Percentiles rank a stretch among this genome's conserved stretches.
Evolutionary conservation across 2,329 filamentous ascomycete species (phyloP).

Genomic region (Phaeosphaeriaceae sp.): DNA sequence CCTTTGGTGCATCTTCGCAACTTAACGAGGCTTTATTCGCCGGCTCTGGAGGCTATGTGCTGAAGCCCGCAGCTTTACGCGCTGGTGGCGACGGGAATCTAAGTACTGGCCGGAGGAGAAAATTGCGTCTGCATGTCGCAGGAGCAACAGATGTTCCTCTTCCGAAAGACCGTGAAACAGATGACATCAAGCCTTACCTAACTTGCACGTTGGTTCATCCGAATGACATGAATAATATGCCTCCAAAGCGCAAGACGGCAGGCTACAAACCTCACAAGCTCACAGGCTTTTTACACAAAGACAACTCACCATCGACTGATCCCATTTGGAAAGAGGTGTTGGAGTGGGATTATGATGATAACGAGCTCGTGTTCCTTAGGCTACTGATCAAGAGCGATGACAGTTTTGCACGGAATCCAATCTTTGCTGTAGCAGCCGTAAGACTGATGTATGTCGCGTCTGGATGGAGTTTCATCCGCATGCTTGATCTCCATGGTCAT

Average conservation of each 20-base stretch:
- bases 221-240: constrained; percentile 55
- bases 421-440: constrained; percentile 67
- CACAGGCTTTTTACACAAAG: constrained; percentile 61
- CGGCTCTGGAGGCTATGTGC: constrained; percentile 68
- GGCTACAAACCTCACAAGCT: constrained; percentile 66
- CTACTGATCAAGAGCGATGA: constrained; percentile 72
- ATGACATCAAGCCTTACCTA: constrained; percentile 67
- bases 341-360: constrained; percentile 73
- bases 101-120: constrained; percentile 55
- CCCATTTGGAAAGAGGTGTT: constrained; percentile 70
- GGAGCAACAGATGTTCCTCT: constrained; percentile 68
- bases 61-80: constrained; percentile 68
- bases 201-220: constrained; percentile 70
- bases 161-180: constrained; percentile 53
- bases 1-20: constrained; percentile 69
- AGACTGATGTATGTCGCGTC: constrained; percentile 62
- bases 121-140: constrained; percentile 64
- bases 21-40: constrained; percentile 72
- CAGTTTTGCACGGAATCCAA: constrained; percentile 66
- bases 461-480: constrained; percentile 68
- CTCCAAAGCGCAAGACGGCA: constrained; percentile 67
- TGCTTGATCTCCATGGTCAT: constrained; percentile 69
- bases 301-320: constrained; percentile 66
- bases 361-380: constrained; percentile 68
- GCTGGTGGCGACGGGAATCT: constrained; percentile 61